phyloP scores from a whole-genome alignment of 2,329 filamentous ascomycete genomes.

The Rasamsonia emersonii region DNA sequence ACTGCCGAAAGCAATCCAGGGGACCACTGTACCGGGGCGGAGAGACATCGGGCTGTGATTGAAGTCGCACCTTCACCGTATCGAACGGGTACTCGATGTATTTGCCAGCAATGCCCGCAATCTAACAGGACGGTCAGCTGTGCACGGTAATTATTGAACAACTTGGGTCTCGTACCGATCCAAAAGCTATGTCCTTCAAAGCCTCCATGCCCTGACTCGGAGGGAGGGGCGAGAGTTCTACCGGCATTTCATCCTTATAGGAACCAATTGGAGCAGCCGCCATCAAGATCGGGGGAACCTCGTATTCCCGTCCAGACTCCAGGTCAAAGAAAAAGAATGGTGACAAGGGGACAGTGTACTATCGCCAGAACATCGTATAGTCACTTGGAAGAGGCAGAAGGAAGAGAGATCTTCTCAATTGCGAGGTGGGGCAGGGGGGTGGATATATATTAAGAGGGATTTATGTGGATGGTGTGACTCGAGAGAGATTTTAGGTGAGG shows the following conservation, averaged over 20 bases:
- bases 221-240: constrained; percentile 32
- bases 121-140: constrained; percentile 34
- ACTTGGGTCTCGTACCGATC: constrained; percentile 55
- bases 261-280: constrained; percentile 30
- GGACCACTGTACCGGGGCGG: constrained; percentile 78
- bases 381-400: not conserved
- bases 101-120: constrained; percentile 82
- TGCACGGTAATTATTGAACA: constrained; percentile 1
- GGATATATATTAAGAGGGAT: no score
- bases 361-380: constrained; percentile 18
- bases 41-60: constrained; percentile 82
- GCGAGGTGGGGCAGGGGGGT: constrained; percentile 1
- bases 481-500: no score
- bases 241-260: constrained; percentile 30
- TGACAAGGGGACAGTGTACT: constrained; percentile 9
- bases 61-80: constrained; percentile 92
- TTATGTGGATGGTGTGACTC: no score
- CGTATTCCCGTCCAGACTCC: constrained; percentile 5
- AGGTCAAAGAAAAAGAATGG: constrained; percentile 5
- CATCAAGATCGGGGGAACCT: constrained; percentile 19
- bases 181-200: constrained; percentile 78
- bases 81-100: constrained; percentile 98
- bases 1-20: constrained; percentile 87
- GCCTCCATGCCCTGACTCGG: constrained; percentile 54
- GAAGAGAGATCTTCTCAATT: not conserved